Percentiles rank a stretch among this genome's conserved stretches.
phyloP scores from a whole-genome alignment of 768 basidiomycete species.

The Serendipita indica region DNA sequence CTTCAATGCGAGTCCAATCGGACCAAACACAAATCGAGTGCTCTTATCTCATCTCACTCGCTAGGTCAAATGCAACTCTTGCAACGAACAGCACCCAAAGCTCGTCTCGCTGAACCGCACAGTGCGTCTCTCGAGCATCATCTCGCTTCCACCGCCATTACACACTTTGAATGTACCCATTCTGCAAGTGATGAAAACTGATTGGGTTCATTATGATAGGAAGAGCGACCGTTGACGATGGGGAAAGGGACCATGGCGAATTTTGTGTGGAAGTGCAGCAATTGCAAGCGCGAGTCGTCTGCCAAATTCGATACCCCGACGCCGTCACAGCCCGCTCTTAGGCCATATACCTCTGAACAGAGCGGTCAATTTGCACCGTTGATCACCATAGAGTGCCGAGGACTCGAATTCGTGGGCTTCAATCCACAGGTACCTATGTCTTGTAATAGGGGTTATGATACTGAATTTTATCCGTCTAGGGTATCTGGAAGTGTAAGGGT shows the following conservation, averaged over 20 bases:
- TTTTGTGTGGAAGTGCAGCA: conserved; percentile 60
- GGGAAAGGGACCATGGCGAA: conserved; percentile 56
- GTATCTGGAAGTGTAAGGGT: conserved; percentile 64
- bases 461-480: conserved; percentile 29
- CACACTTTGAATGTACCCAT: not conserved
- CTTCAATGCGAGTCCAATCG: conserved; percentile 65
- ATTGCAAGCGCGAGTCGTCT: conserved; percentile 63
- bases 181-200: not conserved
- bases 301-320: conserved; percentile 56
- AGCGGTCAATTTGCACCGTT: conserved; percentile 47
- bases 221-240: conserved; percentile 48
- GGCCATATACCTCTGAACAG: conserved; percentile 46
- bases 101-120: conserved; percentile 52
- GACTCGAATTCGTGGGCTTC: conserved; percentile 68
- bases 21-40: not conserved
- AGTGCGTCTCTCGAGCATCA: conserved; percentile 25
- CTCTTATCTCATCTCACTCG: not conserved
- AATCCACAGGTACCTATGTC: conserved; percentile 43
- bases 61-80: conserved; percentile 67
- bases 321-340: conserved; percentile 21
- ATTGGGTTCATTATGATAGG: conserved; percentile 27
- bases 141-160: not conserved
- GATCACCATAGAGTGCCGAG: conserved; percentile 67
- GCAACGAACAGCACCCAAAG: conserved; percentile 63
- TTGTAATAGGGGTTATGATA: not conserved